Conservation (phyloP, 805 yeast genomes). For the Ogataea salicorniae region DNA sequence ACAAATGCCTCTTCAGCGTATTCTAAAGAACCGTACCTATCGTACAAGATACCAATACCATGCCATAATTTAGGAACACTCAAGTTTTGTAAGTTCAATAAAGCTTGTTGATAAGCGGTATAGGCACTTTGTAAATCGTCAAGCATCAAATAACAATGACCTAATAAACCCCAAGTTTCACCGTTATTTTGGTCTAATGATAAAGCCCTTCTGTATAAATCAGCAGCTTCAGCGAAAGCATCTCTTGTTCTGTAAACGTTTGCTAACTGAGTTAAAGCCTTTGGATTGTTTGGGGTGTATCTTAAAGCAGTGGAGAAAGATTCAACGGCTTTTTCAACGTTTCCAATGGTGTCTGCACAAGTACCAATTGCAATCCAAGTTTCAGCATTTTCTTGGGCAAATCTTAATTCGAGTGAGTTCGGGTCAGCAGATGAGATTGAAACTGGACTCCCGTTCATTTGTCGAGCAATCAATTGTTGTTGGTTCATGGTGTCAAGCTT, state of each 20-base stretch:
- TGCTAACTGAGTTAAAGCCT: slow-evolving; percentile 80
- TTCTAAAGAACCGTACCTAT: slow-evolving; percentile 91
- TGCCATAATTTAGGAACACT: slow-evolving; percentile 98
- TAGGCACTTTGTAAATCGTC: slow-evolving; percentile 95
- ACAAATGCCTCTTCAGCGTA: slow-evolving; percentile 99
- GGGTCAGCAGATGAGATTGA: slow-evolving; percentile 14
- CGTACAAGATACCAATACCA: slow-evolving; percentile 95
- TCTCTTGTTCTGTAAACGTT: slow-evolving; percentile 84
- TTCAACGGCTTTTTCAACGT: slow-evolving; percentile 80
- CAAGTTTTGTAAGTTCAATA: slow-evolving; percentile 85
- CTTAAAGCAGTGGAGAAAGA: slow-evolving; percentile 86
- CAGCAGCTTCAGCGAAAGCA: slow-evolving; percentile 91
- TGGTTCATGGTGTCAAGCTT: slow-evolving; percentile 10
- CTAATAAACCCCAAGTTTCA: slow-evolving; percentile 94
- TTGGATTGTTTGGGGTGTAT: slow-evolving; percentile 80
- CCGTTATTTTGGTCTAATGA: slow-evolving; percentile 82
- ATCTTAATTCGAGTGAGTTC: slow-evolving; percentile 25
- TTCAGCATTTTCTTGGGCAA: slow-evolving; percentile 56
- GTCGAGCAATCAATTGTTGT: slow-evolving; percentile 18
- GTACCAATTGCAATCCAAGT: slow-evolving; percentile 90
- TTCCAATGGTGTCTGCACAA: slow-evolving; percentile 84
- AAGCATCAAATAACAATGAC: slow-evolving; percentile 94
- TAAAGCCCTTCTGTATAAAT: slow-evolving; percentile 83
- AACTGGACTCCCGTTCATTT: slow-evolving; percentile 18
- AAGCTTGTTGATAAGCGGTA: slow-evolving; percentile 93